These are phyloP conservation scores for sorghum (Sorghum bicolor) DNA, from an alignment of 176 grass and related monocot genomes.

Conservation along the genomic window Sorghum_bicolor_NCBIv3 NC_012879.2:55654001-55654500, in stretches of 20 bases:
- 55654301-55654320: not conserved
- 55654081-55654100: constrained; percentile 3
- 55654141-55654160: not conserved
- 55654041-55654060: not conserved
- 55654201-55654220: not conserved
- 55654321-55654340: constrained; percentile 13
- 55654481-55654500: not conserved
- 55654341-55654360: not conserved
- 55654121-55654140: not conserved
- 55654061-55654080: not conserved
- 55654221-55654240: not conserved
- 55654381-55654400: not conserved
- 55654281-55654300: not conserved
- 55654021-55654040: not conserved
- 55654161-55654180: constrained; percentile 5
- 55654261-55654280: constrained; percentile 11
- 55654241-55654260: not conserved
- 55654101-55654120: not conserved
- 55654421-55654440: not conserved
- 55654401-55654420: not conserved
- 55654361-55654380: not conserved
- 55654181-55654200: constrained; percentile 8
- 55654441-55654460: not conserved
- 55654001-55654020: not conserved
- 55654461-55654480: not conserved